Evolutionary conservation across 306 rosid species (phyloP).

Genomic region (Astragalus membranaceus): DNA sequence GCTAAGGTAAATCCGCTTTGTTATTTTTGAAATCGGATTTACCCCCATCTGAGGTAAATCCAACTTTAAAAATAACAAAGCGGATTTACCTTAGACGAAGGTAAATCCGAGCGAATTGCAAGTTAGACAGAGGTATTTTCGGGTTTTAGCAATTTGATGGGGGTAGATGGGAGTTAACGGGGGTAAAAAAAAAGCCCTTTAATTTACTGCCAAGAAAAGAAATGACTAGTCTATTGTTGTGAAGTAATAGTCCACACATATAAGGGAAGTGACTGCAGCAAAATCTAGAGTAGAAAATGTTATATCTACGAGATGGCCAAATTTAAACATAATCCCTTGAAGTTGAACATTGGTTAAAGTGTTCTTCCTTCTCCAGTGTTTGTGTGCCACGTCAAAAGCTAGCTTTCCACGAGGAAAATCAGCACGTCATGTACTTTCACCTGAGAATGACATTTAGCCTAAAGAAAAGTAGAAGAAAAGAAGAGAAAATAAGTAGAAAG

Average conservation of each 20-base stretch:
- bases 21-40: too few species aligned
- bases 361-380: slow-evolving; percentile 11
- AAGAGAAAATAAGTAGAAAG: too few species aligned
- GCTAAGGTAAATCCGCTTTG: too few species aligned
- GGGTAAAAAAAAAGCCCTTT: too few species aligned
- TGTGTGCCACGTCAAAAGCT: slow-evolving; percentile 29
- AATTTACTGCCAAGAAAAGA: slow-evolving; percentile 22
- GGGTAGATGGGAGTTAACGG: too few species aligned
- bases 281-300: slow-evolving; percentile 28
- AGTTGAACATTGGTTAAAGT: slow-evolving; percentile 11
- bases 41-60: too few species aligned
- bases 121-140: too few species aligned
- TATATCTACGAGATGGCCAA: slow-evolving; percentile 17
- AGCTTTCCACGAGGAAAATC: slow-evolving; percentile 10
- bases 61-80: too few species aligned
- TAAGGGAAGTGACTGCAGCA: slow-evolving; percentile 13
- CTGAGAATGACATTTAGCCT: slow-evolving; percentile 29
- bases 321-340: slow-evolving; percentile 19
- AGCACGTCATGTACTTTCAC: slow-evolving; percentile 28
- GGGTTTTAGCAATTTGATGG: too few species aligned
- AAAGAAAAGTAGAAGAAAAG: too few species aligned
- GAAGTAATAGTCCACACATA: neutral
- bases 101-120: too few species aligned
- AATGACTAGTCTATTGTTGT: slow-evolving; percentile 22
- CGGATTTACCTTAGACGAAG: too few species aligned